A percentile compares a stretch with the other conserved stretches of the same genome.
These are phyloP conservation scores for Limonium bicolor DNA, from an alignment of 148 eudicot genomes.

Conservation along the genomic window DNA sequence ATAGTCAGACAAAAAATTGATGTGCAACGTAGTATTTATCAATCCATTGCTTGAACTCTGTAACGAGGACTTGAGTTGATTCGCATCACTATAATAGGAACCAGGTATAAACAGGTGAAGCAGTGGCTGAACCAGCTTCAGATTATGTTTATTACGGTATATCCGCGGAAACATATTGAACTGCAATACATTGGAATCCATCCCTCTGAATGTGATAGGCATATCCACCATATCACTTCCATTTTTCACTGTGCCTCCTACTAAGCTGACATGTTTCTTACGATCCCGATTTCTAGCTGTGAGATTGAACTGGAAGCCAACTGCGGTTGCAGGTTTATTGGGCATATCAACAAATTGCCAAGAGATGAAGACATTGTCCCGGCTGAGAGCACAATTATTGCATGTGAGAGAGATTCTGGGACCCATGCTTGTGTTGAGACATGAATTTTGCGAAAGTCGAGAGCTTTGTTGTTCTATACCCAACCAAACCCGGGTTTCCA, in stretches of 20 bases:
- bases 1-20: conserved; percentile 64
- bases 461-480: conserved; percentile 31
- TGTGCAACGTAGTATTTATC: conserved; percentile 49
- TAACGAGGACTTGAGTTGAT: conserved; percentile 55
- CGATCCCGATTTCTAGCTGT: conserved; percentile 37
- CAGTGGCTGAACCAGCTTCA: conserved; percentile 86
- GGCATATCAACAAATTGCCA: conserved; percentile 87
- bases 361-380: conserved; percentile 48
- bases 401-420: conserved; percentile 55
- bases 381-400: conserved; percentile 37
- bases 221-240: conserved; percentile 25
- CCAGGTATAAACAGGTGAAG: conserved; percentile 88
- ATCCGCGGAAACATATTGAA: conserved; percentile 82
- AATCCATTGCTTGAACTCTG: conserved; percentile 47
- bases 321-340: conserved; percentile 67
- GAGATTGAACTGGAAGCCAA: conserved; percentile 85
- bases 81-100: conserved; percentile 42
- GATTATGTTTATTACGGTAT: conserved; percentile 44
- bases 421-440: conserved; percentile 66
- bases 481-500: conserved; percentile 67
- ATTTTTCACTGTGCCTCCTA: conserved; percentile 56
- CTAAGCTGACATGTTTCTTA: conserved; percentile 55
- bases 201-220: conserved; percentile 67
- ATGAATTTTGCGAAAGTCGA: conserved; percentile 63
- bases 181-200: conserved; percentile 50